Percentiles rank a stretch among this genome's conserved stretches.
phyloP scores from a whole-genome alignment of 2,329 filamentous ascomycete species.

The Diplocarpon rosae region DNA sequence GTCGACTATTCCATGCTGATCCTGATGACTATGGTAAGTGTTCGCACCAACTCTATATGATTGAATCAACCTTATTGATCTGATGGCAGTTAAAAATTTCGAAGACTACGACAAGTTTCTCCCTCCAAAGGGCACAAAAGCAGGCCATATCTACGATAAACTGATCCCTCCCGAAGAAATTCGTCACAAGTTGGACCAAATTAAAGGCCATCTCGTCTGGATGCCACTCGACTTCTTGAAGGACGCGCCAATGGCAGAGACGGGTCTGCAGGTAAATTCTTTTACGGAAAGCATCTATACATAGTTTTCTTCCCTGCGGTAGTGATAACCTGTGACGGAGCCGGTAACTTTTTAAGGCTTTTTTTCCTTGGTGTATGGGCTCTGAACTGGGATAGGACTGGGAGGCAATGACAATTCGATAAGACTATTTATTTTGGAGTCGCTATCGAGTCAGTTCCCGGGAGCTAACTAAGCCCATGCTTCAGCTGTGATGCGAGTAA shows the following conservation, averaged over 20 bases:
- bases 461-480: too few species aligned
- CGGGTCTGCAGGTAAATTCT: slow-evolving; percentile 73
- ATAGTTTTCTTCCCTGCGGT: slow-evolving; percentile 25
- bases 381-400: too few species aligned
- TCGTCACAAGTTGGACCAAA: slow-evolving; percentile 61
- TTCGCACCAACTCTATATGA: slow-evolving; percentile 22
- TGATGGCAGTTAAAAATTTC: slow-evolving; percentile 61
- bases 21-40: slow-evolving; percentile 67
- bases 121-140: slow-evolving; percentile 57
- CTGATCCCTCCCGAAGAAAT: slow-evolving; percentile 65
- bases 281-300: slow-evolving; percentile 84
- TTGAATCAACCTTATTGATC: not conserved
- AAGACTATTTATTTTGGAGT: too few species aligned
- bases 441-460: too few species aligned
- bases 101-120: slow-evolving; percentile 79
- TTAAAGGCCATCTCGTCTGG: slow-evolving; percentile 87
- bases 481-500: too few species aligned
- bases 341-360: too few species aligned
- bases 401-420: too few species aligned
- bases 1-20: slow-evolving; percentile 77
- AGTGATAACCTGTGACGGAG: not conserved
- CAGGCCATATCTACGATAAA: slow-evolving; percentile 79
- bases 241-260: slow-evolving; percentile 82
- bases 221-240: slow-evolving; percentile 84
- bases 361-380: too few species aligned